phyloP scores from a whole-genome alignment of 306 rosid genomes.

The Biancaea sappan region DNA sequence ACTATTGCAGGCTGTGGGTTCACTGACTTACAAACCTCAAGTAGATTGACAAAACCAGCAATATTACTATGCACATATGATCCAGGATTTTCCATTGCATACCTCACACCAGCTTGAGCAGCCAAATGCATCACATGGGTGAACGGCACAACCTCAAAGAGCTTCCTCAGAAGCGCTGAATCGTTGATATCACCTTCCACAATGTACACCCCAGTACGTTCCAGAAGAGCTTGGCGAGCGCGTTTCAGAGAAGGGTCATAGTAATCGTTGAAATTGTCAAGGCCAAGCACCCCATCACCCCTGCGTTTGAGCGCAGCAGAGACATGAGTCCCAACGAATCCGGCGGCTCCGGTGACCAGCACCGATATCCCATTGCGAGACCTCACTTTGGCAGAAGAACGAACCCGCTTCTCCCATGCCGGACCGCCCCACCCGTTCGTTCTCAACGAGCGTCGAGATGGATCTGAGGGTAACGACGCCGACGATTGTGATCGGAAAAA shows the following conservation, averaged over 20 bases:
- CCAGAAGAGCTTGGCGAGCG: constrained; percentile 63
- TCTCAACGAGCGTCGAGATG: constrained; percentile 60
- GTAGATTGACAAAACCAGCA: constrained; percentile 68
- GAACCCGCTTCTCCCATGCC: constrained; percentile 67
- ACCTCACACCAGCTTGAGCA: constrained; percentile 83
- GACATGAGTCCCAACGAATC: constrained; percentile 74
- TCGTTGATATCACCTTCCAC: constrained; percentile 78
- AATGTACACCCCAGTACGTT: constrained; percentile 63
- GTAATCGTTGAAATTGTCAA: constrained; percentile 63
- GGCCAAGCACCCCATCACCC: constrained; percentile 66
- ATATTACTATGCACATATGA: constrained; percentile 76
- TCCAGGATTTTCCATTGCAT: constrained; percentile 74
- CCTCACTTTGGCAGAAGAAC: constrained; percentile 60
- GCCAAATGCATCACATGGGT: constrained; percentile 83
- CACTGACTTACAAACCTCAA: constrained; percentile 63
- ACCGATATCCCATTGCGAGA: constrained; percentile 63
- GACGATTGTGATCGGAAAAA: constrained; percentile 60
- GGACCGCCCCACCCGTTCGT: constrained; percentile 63
- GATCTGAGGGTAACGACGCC: constrained; percentile 47
- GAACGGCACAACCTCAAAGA: constrained; percentile 64
- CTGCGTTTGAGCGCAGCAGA: constrained; percentile 74
- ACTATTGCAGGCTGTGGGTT: constrained; percentile 79
- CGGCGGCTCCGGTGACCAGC: constrained; percentile 71
- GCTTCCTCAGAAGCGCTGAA: constrained; percentile 54
- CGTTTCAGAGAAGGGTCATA: constrained; percentile 68